A percentile compares a stretch with the other conserved stretches of the same genome.
These are phyloP conservation scores for Forsythia viridissima DNA, from an alignment of 257 asterid genomes.

Conservation along the genomic window DNA sequence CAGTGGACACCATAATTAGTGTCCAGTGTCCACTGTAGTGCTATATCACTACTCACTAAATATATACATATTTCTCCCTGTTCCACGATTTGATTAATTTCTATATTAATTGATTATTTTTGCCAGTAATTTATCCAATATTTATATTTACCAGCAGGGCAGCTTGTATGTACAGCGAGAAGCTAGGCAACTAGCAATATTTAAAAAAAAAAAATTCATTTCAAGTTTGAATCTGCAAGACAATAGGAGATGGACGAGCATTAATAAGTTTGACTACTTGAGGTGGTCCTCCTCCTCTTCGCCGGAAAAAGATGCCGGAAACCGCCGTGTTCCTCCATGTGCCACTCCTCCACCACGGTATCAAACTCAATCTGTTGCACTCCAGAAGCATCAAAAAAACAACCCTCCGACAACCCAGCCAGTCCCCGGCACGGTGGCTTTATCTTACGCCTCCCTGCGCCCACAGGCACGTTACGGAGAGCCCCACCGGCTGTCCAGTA, in stretches of 20 bases:
- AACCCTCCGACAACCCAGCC: constrained; percentile 45
- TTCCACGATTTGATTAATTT: neutral
- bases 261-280: constrained; percentile 56
- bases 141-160: constrained; percentile 23
- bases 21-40: too few relatives aligned
- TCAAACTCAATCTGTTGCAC: constrained; percentile 50
- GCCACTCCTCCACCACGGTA: constrained; percentile 55
- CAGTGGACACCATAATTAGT: too few relatives aligned
- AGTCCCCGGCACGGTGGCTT: constrained; percentile 56
- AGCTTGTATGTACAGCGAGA: constrained; percentile 24
- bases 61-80: neutral
- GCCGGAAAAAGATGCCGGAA: constrained; percentile 51
- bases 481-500: constrained; percentile 96
- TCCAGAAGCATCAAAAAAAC: constrained; percentile 42
- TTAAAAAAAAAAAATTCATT: too few relatives aligned
- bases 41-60: too few relatives aligned
- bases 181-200: constrained; percentile 28
- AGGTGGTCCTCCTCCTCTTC: constrained; percentile 65
- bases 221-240: constrained; percentile 26
- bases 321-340: constrained; percentile 45
- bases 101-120: neutral
- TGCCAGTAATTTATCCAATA: neutral
- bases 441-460: constrained; percentile 82
- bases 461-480: constrained; percentile 78
- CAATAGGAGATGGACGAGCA: constrained; percentile 24